Percentiles rank a stretch among this genome's conserved stretches.
Evolutionary conservation across 1,284 basidiomycete genomes (phyloP).

Genomic region (Neolentinus lepideus): DNA sequence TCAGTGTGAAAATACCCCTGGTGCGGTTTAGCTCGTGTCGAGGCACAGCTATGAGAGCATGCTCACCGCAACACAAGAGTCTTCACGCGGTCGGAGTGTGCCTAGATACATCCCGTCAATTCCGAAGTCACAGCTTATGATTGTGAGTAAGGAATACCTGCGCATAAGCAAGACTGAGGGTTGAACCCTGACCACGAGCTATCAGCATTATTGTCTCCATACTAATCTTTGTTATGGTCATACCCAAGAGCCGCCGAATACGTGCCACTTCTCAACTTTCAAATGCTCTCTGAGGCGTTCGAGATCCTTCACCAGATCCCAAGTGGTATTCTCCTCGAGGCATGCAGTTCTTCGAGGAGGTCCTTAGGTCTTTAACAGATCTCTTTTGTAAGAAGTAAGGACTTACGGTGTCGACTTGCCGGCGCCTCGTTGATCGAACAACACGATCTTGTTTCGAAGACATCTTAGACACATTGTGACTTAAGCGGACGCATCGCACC

Average conservation of each 20-base stretch:
- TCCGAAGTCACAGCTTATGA: neutral
- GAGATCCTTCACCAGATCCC: conserved; percentile 74
- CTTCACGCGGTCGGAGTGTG: conserved; percentile 77
- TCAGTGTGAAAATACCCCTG: conserved; percentile 85
- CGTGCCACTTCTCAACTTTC: conserved; percentile 79
- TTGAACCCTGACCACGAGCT: conserved; percentile 63
- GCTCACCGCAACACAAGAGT: conserved; percentile 75
- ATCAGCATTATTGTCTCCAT: neutral
- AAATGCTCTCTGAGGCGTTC: conserved; percentile 56
- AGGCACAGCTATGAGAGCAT: neutral
- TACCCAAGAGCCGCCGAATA: conserved; percentile 90
- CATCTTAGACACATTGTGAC: neutral
- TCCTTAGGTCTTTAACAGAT: neutral
- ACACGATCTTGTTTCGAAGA: conserved; percentile 48
- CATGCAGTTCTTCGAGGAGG: conserved; percentile 50
- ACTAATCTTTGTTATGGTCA: conserved; percentile 11
- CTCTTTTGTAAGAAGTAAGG: neutral
- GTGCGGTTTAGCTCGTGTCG: neutral
- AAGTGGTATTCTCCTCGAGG: conserved; percentile 87
- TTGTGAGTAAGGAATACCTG: conserved; percentile 38
- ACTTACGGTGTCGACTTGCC: conserved; percentile 81
- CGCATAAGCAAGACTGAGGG: conserved; percentile 83
- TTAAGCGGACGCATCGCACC: conserved; percentile 24
- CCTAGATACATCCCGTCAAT: conserved; percentile 26
- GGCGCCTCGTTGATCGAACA: conserved; percentile 82